Evolutionary conservation across 192 early-diverging fungal genomes (phyloP).

Genomic region (Mortierella hygrophila): DNA sequence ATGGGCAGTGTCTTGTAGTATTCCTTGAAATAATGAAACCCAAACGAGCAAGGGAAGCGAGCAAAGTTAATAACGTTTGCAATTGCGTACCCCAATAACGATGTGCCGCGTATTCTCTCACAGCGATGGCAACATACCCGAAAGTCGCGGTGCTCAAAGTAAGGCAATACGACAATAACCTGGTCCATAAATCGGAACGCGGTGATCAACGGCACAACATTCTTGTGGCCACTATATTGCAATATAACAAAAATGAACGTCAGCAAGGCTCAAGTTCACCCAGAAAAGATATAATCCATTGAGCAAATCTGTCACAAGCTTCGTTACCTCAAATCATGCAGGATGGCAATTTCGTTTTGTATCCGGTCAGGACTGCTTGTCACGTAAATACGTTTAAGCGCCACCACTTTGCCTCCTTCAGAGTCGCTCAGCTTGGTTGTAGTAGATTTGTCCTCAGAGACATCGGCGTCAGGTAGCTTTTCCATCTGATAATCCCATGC

Average conservation of each 20-base stretch:
- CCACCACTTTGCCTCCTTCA: slow-evolving; percentile 67
- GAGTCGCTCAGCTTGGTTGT: not conserved
- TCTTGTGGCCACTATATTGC: slow-evolving; percentile 68
- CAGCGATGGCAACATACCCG: slow-evolving; percentile 57
- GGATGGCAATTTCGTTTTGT: slow-evolving; percentile 84
- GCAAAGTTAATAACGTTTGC: not conserved
- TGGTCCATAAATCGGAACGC: slow-evolving; percentile 85
- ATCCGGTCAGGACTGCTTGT: slow-evolving; percentile 87
- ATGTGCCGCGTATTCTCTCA: not conserved
- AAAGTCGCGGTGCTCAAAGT: slow-evolving; percentile 87
- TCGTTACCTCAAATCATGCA: slow-evolving; percentile 71
- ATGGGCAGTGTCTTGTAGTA: slow-evolving; percentile 74
- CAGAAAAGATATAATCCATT: not conserved
- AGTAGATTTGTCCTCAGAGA: not conserved
- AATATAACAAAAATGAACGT: not conserved
- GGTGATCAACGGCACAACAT: slow-evolving; percentile 83
- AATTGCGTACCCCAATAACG: not conserved
- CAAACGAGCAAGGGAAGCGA: not conserved
- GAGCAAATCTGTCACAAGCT: too few relatives aligned
- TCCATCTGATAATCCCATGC: slow-evolving; percentile 68
- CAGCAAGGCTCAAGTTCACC: not conserved
- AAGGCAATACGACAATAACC: slow-evolving; percentile 86
- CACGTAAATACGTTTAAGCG: slow-evolving; percentile 90
- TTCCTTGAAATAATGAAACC: slow-evolving; percentile 45
- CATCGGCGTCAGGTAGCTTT: slow-evolving; percentile 21